Percentiles rank a stretch among this genome's conserved stretches.
Evolutionary conservation across 1,284 basidiomycete genomes (phyloP).

Genomic region (Rhodotorula glutinis): DNA sequence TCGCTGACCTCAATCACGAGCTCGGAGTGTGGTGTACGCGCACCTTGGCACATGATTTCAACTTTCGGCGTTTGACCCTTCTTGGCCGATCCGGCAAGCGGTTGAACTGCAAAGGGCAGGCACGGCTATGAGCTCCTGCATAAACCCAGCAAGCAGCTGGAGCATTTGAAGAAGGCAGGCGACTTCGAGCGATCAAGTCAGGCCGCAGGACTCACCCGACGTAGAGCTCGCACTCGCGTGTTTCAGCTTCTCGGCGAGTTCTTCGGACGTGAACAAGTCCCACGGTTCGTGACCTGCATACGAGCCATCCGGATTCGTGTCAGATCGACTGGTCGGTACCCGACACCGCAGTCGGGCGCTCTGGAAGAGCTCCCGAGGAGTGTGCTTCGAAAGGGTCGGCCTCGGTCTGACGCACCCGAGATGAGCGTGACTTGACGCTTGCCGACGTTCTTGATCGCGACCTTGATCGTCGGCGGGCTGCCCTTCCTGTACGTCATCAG

Average conservation of each 20-base stretch:
- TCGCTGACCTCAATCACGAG: no score
- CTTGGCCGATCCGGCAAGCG: constrained; percentile 44
- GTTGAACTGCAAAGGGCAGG: constrained; percentile 41
- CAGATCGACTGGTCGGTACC: no score
- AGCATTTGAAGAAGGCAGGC: not conserved
- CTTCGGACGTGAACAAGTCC: constrained; percentile 60
- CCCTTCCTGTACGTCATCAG: constrained; percentile 64
- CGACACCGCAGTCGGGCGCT: no score
- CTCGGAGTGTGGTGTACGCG: not conserved
- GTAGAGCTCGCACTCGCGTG: constrained; percentile 73
- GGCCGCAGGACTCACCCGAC: constrained; percentile 55
- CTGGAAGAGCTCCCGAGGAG: no score
- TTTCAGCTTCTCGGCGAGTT: constrained; percentile 73
- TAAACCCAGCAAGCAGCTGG: no score
- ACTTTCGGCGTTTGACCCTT: constrained; percentile 24
- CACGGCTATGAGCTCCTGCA: no score
- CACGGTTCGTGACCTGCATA: constrained; percentile 63
- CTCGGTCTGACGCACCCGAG: constrained; percentile 48
- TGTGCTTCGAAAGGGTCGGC: no score
- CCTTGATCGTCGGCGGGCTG: constrained; percentile 62
- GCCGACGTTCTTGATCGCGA: constrained; percentile 66
- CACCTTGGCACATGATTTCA: constrained; percentile 38
- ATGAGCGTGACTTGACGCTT: constrained; percentile 66
- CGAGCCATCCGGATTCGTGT: not conserved
- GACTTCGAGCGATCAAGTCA: not conserved